Evolutionary conservation across 2,329 filamentous ascomycete genomes (phyloP).

Genomic region (Knoxdaviesia capensis): DNA sequence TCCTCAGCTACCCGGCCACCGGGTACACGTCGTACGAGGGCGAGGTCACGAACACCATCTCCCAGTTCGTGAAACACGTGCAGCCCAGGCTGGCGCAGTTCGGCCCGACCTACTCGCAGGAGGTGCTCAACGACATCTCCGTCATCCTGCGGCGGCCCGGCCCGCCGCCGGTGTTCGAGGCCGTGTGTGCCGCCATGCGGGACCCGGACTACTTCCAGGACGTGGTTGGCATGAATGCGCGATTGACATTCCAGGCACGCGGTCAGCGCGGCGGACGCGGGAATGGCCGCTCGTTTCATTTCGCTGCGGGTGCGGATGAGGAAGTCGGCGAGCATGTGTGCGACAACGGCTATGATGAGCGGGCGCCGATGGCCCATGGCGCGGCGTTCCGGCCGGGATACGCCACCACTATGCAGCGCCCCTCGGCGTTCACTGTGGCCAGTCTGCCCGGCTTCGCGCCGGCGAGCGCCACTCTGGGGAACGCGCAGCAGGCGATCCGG

Average conservation of each 20-base stretch:
- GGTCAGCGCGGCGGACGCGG: no score
- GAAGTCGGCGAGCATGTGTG: no score
- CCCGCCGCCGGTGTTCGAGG: constrained; percentile 18
- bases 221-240: no score
- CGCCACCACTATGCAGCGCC: constrained; percentile 40
- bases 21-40: constrained; percentile 18
- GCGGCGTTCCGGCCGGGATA: constrained; percentile 23
- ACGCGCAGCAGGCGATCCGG: no score
- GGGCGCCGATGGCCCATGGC: not conserved
- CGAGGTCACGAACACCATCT: constrained; percentile 7
- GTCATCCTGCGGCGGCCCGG: constrained; percentile 46
- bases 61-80: no score
- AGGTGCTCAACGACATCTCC: constrained; percentile 44
- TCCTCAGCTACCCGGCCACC: constrained; percentile 52
- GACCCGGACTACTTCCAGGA: no score
- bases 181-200: no score
- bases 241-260: no score
- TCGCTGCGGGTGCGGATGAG: no score
- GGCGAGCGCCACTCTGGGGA: constrained; percentile 17
- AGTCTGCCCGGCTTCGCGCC: constrained; percentile 40
- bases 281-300: no score
- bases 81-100: constrained; percentile 26
- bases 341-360: no score
- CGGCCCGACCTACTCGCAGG: constrained; percentile 49
- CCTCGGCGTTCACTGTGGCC: constrained; percentile 36